Percentiles rank a stretch among this genome's conserved stretches.
Conservation (phyloP, 2,329 filamentous ascomycete species). For the Aurifilum marmelostoma region DNA sequence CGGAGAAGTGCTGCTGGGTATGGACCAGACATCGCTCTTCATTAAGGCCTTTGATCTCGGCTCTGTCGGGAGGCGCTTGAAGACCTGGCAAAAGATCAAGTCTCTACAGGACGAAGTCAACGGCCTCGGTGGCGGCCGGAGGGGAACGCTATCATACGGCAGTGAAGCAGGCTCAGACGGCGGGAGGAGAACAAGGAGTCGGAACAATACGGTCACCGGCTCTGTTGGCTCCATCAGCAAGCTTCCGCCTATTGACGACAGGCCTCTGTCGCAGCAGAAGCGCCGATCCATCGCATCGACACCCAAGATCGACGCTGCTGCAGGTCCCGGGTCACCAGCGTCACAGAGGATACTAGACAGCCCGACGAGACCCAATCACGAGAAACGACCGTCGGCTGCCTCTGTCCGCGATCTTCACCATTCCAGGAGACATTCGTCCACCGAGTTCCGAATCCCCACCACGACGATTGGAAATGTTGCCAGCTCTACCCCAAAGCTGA, state of each 20-base stretch:
- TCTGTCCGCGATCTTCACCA: constrained; percentile 83
- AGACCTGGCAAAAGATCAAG: constrained; percentile 97
- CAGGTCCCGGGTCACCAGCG: constrained; percentile 45
- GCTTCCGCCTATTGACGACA: constrained; percentile 46
- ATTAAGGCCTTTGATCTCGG: constrained; percentile 95
- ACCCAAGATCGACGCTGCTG: constrained; percentile 48
- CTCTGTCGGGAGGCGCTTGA: constrained; percentile 83
- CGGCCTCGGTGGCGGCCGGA: constrained; percentile 50
- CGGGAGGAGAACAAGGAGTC: constrained; percentile 53
- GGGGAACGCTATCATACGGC: constrained; percentile 60
- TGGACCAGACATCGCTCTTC: constrained; percentile 94
- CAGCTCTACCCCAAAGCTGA: constrained; percentile 46
- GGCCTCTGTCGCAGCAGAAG: constrained; percentile 51
- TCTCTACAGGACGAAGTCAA: constrained; percentile 85
- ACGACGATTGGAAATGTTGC: constrained; percentile 37
- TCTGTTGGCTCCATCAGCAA: constrained; percentile 47
- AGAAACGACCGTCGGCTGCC: constrained; percentile 71
- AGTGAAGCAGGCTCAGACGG: constrained; percentile 64
- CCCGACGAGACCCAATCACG: constrained; percentile 52
- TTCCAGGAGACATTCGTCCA: constrained; percentile 84
- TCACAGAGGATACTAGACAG: constrained; percentile 49
- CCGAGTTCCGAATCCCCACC: constrained; percentile 64
- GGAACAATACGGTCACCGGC: constrained; percentile 61
- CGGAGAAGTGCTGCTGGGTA: constrained; percentile 87
- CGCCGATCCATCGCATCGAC: constrained; percentile 55